Percentiles rank a stretch among this genome's conserved stretches.
Evolutionary conservation across 2,329 filamentous ascomycete species (phyloP).

Genomic region (Claviceps quebecensis): DNA sequence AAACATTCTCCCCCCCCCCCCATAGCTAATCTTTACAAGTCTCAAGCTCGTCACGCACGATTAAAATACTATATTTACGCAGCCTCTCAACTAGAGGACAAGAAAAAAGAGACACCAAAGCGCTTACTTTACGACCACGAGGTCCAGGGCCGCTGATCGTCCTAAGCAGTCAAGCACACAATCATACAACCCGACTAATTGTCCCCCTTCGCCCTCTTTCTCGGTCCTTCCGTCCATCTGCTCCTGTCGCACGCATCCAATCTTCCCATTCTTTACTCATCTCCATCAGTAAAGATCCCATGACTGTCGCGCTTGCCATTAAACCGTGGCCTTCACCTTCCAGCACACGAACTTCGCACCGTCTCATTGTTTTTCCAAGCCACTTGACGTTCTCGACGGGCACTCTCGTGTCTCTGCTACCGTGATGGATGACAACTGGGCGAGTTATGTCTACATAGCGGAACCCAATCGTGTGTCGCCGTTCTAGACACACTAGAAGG

Average conservation of each 20-base stretch:
- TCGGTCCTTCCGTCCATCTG: constrained; percentile 20
- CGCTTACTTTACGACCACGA: too few species aligned
- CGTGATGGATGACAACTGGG: constrained; percentile 86
- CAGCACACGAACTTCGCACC: constrained; percentile 81
- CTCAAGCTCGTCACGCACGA: too few species aligned
- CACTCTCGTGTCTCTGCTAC: constrained; percentile 76
- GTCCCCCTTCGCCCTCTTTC: constrained; percentile 17
- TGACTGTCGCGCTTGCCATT: constrained; percentile 87
- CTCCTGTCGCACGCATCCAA: constrained; percentile 52
- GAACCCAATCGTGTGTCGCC: constrained; percentile 84
- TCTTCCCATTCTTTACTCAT: constrained; percentile 91
- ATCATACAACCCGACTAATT: constrained; percentile 6
- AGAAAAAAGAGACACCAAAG: too few species aligned
- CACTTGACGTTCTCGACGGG: constrained; percentile 91
- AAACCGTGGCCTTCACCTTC: constrained; percentile 88
- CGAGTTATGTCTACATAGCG: constrained; percentile 92
- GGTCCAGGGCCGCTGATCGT: neutral
- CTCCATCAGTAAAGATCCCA: constrained; percentile 89
- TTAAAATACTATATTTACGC: too few species aligned
- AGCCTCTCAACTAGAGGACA: too few species aligned
- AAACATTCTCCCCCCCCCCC: too few species aligned
- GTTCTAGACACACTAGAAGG: constrained; percentile 80
- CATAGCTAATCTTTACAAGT: too few species aligned
- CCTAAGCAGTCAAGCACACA: too few species aligned
- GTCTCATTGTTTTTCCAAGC: constrained; percentile 85